Conservation (phyloP, 1,284 basidiomycete genomes). For the Anthracocystis panici-leucophaei region DNA sequence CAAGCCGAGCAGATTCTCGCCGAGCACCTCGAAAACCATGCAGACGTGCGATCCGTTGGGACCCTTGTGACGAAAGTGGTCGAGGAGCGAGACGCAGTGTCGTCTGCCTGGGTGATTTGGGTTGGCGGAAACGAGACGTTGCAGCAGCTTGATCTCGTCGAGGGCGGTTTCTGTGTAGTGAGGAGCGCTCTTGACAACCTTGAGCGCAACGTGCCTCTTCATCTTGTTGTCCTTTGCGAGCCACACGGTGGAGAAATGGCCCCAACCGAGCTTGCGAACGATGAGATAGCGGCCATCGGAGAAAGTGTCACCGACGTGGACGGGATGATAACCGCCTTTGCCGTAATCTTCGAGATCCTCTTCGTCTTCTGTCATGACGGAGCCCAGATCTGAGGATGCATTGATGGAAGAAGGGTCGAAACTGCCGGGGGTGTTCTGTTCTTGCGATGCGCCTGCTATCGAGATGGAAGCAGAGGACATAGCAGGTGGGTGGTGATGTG, state of each 20-base stretch:
- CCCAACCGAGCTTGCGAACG: conserved; percentile 97
- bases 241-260: conserved; percentile 80
- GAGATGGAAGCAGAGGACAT: conserved; percentile 47
- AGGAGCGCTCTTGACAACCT: conserved; percentile 97
- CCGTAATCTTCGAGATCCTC: conserved; percentile 71
- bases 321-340: conserved; percentile 85
- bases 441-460: conserved; percentile 45
- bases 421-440: conserved; percentile 39
- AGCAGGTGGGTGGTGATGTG: conserved; percentile 33
- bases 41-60: conserved; percentile 97
- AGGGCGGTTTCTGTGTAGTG: conserved; percentile 97
- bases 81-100: conserved; percentile 90
- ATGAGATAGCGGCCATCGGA: conserved; percentile 88
- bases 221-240: conserved; percentile 75
- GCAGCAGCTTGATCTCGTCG: conserved; percentile 97
- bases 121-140: conserved; percentile 89
- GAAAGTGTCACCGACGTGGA: conserved; percentile 93
- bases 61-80: conserved; percentile 95
- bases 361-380: conserved; percentile 70
- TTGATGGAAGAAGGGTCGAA: conserved; percentile 48
- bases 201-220: conserved; percentile 95
- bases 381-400: conserved; percentile 56
- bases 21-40: conserved; percentile 99
- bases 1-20: conserved; percentile 95
- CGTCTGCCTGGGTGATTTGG: conserved; percentile 71